These are phyloP conservation scores for Jackrogersella minutella DNA, from an alignment of 495 filamentous ascomycete genomes.

Conservation along the genomic window DNA sequence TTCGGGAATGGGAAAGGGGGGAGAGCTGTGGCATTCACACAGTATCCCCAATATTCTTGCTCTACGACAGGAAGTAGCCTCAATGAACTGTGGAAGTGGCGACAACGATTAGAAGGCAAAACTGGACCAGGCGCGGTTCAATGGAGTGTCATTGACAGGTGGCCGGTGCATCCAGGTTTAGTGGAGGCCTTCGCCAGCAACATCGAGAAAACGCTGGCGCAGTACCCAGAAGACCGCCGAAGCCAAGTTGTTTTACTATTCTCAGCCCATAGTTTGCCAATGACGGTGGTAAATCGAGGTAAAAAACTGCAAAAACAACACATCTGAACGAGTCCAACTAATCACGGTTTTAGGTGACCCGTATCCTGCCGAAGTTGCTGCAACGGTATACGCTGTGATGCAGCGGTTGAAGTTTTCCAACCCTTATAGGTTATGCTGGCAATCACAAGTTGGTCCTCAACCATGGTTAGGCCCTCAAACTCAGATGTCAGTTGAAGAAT, in stretches of 20 bases:
- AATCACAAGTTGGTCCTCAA: slow-evolving; percentile 94
- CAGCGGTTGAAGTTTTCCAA: slow-evolving; percentile 84
- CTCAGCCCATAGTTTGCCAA: slow-evolving; percentile 94
- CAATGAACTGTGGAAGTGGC: slow-evolving; percentile 98
- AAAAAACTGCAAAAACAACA: slow-evolving; percentile 26
- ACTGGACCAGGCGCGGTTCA: slow-evolving; percentile 71
- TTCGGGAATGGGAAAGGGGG: slow-evolving; percentile 87
- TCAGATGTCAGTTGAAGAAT: slow-evolving; percentile 81
- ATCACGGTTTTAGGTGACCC: slow-evolving; percentile 72
- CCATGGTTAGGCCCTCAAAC: slow-evolving; percentile 98
- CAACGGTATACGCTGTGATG: slow-evolving; percentile 98
- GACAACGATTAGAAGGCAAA: slow-evolving; percentile 85
- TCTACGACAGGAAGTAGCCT: slow-evolving; percentile 95
- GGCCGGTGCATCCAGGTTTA: slow-evolving; percentile 89
- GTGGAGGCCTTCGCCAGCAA: slow-evolving; percentile 92
- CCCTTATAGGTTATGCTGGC: slow-evolving; percentile 94
- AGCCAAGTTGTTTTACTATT: slow-evolving; percentile 87
- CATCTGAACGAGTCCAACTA: slow-evolving; percentile 23
- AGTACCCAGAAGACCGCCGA: slow-evolving; percentile 81
- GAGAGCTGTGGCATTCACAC: slow-evolving; percentile 94
- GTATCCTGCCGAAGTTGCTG: slow-evolving; percentile 95
- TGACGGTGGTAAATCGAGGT: slow-evolving; percentile 95
- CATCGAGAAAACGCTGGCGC: slow-evolving; percentile 80
- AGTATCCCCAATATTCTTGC: slow-evolving; percentile 99
- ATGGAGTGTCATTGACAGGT: slow-evolving; percentile 98